Evolutionary conservation across 805 yeast species (phyloP).

Genomic region (Starmerella vitae): DNA sequence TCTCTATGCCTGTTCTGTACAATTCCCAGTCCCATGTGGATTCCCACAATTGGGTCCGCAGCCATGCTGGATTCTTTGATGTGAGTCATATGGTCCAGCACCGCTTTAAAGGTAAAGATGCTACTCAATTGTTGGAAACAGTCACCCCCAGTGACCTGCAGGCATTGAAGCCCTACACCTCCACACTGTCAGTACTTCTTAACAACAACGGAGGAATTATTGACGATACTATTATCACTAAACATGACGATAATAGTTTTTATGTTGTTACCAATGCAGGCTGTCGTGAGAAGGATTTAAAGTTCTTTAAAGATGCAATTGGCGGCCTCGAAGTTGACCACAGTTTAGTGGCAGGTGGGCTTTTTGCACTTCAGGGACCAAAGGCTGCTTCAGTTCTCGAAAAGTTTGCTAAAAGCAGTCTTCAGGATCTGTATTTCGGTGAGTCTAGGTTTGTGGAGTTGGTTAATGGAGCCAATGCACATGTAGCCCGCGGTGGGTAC

Average conservation of each 20-base stretch:
- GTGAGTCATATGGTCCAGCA: slow-evolving; percentile 98
- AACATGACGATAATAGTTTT: slow-evolving; percentile 52
- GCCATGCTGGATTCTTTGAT: slow-evolving; percentile 80
- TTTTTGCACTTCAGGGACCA: slow-evolving; percentile 92
- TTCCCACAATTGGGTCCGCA: slow-evolving; percentile 89
- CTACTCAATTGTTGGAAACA: slow-evolving; percentile 54
- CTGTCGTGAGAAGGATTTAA: slow-evolving; percentile 67
- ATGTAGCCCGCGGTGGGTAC: slow-evolving; percentile 90
- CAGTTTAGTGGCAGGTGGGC: slow-evolving; percentile 48
- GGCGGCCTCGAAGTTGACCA: slow-evolving; percentile 29
- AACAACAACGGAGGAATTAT: slow-evolving; percentile 72
- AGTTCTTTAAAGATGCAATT: slow-evolving; percentile 46
- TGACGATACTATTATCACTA: slow-evolving; percentile 85
- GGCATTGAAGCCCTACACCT: slow-evolving; percentile 41
- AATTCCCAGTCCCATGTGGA: slow-evolving; percentile 76
- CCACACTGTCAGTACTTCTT: slow-evolving; percentile 65
- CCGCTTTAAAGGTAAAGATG: slow-evolving; percentile 51
- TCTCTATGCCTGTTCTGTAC: slow-evolving; percentile 84
- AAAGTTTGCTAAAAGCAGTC: slow-evolving; percentile 45
- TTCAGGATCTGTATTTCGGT: slow-evolving; percentile 62
- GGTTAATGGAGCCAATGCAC: slow-evolving; percentile 32
- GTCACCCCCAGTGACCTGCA: slow-evolving; percentile 79
- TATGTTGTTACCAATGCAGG: slow-evolving; percentile 96
- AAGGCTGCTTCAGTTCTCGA: slow-evolving; percentile 54
- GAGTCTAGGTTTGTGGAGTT: slow-evolving; percentile 39